Conservation (phyloP, 106 monocot genomes). For the Acorus gramineus region DNA sequence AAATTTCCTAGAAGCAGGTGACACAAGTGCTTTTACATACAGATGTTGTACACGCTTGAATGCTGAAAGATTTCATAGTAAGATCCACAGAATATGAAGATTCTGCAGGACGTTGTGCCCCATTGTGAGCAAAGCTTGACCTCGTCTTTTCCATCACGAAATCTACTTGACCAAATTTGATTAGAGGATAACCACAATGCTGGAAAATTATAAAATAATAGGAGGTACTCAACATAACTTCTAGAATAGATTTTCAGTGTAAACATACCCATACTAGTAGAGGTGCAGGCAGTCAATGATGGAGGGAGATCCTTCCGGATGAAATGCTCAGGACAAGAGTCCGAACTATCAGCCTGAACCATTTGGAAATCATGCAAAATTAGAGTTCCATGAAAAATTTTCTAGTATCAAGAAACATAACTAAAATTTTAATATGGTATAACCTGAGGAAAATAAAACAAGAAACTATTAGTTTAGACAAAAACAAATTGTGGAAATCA, state of each 20-base stretch:
- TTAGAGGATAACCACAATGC: not conserved
- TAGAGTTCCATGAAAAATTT: not conserved
- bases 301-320: conserved; percentile 7
- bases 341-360: conserved; percentile 24
- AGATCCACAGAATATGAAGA: conserved; percentile 9
- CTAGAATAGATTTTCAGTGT: too few relatives aligned
- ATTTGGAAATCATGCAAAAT: conserved; percentile 32
- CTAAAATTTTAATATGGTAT: too few relatives aligned
- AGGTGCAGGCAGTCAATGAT: conserved; percentile 14
- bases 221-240: too few relatives aligned
- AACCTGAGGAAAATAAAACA: too few relatives aligned
- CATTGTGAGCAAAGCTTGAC: not conserved
- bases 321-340: conserved; percentile 35
- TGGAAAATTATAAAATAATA: too few relatives aligned
- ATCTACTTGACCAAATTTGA: not conserved
- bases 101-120: conserved; percentile 1
- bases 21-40: conserved; percentile 18
- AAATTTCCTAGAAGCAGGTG: not conserved
- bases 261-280: conserved; percentile 14
- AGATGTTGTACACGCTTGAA: conserved; percentile 37
- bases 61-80: conserved; percentile 13
- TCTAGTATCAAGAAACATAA: too few relatives aligned
- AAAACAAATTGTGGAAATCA: too few relatives aligned
- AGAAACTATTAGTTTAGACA: too few relatives aligned
- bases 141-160: not conserved